These are phyloP conservation scores for Metschnikowia colocasiae DNA, from an alignment of 805 yeast genomes.

Conservation along the genomic window DNA sequence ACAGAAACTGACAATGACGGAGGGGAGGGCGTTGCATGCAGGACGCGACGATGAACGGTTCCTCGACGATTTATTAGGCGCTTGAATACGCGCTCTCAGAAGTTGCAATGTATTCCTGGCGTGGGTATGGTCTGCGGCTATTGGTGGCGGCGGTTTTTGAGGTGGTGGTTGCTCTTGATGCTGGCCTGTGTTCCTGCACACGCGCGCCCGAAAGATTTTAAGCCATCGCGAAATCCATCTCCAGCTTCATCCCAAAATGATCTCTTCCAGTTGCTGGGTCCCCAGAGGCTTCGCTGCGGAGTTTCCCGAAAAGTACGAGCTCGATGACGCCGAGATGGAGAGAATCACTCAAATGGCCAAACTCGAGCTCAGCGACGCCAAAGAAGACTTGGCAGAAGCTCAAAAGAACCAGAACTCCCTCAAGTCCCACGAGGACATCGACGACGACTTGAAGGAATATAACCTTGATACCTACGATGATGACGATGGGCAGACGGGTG, in stretches of 20 bases:
- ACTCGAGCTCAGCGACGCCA: slow-evolving; percentile 74
- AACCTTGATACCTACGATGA: slow-evolving; percentile 81
- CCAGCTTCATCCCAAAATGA: slow-evolving; percentile 44
- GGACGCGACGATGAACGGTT: slow-evolving; percentile 9
- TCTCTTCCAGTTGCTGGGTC: slow-evolving; percentile 92
- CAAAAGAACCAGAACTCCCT: slow-evolving; percentile 23
- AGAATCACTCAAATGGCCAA: slow-evolving; percentile 84
- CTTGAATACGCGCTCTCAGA: neutral
- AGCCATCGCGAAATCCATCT: slow-evolving; percentile 8
- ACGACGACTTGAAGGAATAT: slow-evolving; percentile 85
- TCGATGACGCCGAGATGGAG: slow-evolving; percentile 89
- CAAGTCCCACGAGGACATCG: slow-evolving; percentile 56
- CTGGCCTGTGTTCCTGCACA: no score
- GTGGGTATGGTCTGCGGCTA: no score
- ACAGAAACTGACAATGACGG: no score
- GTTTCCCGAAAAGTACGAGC: slow-evolving; percentile 82
- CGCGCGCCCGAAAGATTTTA: slow-evolving; percentile 3
- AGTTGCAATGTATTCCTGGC: no score
- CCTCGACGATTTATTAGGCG: slow-evolving; percentile 18
- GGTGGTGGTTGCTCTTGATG: no score
- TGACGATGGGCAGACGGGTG: slow-evolving; percentile 51
- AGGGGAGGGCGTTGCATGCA: neutral
- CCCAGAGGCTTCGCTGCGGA: slow-evolving; percentile 95
- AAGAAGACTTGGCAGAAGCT: slow-evolving; percentile 56
- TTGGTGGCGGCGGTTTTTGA: no score